Conservation (phyloP, 805 yeast genomes). For the Hanseniaspora occidentalis region DNA sequence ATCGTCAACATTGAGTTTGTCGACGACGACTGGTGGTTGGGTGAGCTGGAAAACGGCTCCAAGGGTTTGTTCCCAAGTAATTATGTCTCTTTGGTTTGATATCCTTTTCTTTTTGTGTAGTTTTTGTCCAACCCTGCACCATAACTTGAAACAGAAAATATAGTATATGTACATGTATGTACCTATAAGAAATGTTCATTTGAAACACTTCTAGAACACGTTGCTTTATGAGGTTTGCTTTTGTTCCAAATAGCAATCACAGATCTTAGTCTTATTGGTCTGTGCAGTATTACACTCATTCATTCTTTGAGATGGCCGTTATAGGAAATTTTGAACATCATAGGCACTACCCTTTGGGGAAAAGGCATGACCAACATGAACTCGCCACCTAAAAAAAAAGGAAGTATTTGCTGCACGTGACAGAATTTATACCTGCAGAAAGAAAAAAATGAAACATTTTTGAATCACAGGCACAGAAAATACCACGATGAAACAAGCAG, state of each 20-base stretch:
- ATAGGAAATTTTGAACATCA: no score
- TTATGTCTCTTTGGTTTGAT: conserved; percentile 36
- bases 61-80: conserved; percentile 85
- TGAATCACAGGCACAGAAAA: no score
- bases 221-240: not conserved
- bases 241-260: not conserved
- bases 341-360: no score
- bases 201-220: not conserved
- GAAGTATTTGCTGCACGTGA: no score
- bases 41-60: conserved; percentile 56
- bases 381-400: no score
- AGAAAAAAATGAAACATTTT: no score
- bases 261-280: no score
- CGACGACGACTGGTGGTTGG: conserved; percentile 97
- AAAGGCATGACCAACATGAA: no score
- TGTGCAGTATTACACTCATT: no score
- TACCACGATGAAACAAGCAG: conserved; percentile 8
- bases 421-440: no score
- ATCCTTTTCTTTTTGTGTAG: not conserved
- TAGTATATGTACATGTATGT: not conserved
- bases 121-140: no score
- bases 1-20: conserved; percentile 77
- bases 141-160: not conserved
- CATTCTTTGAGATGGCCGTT: no score
- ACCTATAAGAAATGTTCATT: not conserved